Base-by-base conservation (phyloP, 768 basidiomycete genomes). In the Obba rivulosa region DNA sequence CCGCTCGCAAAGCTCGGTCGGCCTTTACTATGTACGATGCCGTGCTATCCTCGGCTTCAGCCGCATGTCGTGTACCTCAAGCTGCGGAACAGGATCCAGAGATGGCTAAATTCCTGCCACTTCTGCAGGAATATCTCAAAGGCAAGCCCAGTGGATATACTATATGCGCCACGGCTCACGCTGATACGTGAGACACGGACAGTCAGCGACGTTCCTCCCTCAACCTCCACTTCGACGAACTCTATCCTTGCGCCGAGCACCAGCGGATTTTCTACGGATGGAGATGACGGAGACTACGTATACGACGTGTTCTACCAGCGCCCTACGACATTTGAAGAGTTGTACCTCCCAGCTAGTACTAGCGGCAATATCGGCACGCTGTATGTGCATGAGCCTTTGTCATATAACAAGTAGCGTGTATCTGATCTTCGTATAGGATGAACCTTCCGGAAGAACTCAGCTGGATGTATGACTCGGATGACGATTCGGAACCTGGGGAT, bases 241-340 rank as follows among this genome's bases (percentile, higher is more conserved):
- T 25, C 50, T 37, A 4, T 50, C 48, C 20, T 41, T 34, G 8
- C 58, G 1, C 25, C 44, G 2, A 54, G 46, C 23, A 18, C 43
- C 5, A 17, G 23, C 22, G 51, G 21, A 3, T 43, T 44, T 24
- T 48, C 47, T 0, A 13, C 48, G n/a, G 49, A 11, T 17, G 48
- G 37, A 28, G 56, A 48, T n/a, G 62, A 64, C 3, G 74, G 74
- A 22, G 88, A 89, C 56, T 91, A 87, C 54, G 88, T 91, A 20
- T 90, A 83, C 80, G 88, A 91, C 57, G 78, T 91, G 18, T 91
- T 89, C 59, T 89, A 87, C 56, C 85, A 84, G 53, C 73, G 81
- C 20, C 81, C 83, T 0, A 73, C 74, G 17, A 74, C 79, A 10
- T 62, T 79, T 35, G 72, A 72, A 16, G 81, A 85, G 63, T 81